Evolutionary conservation across 495 filamentous ascomycete species (phyloP), one percentile per base, ranked within the genome.

Genomic region (Penicillium canescens): DNA sequence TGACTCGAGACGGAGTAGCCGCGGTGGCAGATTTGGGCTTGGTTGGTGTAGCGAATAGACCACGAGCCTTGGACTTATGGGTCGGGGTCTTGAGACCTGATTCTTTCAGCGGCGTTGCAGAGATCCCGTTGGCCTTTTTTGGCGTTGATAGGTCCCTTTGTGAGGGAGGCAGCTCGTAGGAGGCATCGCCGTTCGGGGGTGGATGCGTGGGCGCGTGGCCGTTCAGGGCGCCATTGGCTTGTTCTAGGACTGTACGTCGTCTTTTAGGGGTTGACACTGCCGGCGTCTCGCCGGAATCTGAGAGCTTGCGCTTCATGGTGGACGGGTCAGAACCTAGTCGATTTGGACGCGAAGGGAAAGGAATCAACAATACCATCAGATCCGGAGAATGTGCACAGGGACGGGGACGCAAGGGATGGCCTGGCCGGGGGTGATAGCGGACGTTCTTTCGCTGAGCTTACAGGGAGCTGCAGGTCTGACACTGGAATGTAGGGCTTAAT

Each of bases 1-100:
- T 81, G 40, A 77, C 74, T 61, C 79, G 78, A 28, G 82, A 76
- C 11, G 87, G 82, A 10, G 79, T 86, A 12, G 63, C 46, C 14
- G 59, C 62, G 20, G 46, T 53, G 4, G 61, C 56, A 12, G 61
- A 42, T 46, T 71, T 76, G 14, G 64, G 52, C 37, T 67, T 67
- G 23, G 70, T 68, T 21, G 74, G 69, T 0, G 74, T 78, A 14
- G 72, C 65, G 55, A 78, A 78, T 11, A 77, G 54, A 13, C 66
- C 63, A 21, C 64, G 69, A 8, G 73, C 75, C 52, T 70, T 75
- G 33, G 68, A 66, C 48, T 67, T 69, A 13, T 74, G 72, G 7
- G 75, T 75, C 0, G 75, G 75, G 0, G 75, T 78, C 54, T 67
- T 75, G 44, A 78, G 55, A 7, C 73, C 73, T 11, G 75, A 74